Conservation (phyloP, 768 basidiomycete species). For the Leccinum broughii region DNA sequence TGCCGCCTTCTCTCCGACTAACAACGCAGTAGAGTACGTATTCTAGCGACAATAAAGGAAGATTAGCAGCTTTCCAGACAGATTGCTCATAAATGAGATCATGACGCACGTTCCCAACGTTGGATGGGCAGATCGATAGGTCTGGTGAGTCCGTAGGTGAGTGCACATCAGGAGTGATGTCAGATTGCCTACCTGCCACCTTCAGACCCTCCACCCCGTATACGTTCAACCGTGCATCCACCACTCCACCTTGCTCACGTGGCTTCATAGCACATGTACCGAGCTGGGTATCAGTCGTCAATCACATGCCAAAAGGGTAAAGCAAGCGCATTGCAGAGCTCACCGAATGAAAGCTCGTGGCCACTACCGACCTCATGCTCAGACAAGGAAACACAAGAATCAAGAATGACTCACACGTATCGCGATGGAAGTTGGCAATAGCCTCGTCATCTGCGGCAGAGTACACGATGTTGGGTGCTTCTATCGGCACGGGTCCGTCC, state of each 20-base stretch:
- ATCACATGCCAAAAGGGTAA: too few relatives aligned
- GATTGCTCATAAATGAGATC: too few relatives aligned
- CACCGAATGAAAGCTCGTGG: background rate
- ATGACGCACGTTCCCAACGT: constrained; percentile 24
- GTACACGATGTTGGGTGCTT: background rate
- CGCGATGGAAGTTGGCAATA: background rate
- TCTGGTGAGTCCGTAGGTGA: constrained; percentile 20
- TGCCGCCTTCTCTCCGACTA: constrained; percentile 63
- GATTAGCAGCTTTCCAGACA: background rate
- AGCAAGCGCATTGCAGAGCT: background rate
- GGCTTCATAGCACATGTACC: constrained; percentile 55
- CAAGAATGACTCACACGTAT: background rate
- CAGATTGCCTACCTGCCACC: constrained; percentile 14
- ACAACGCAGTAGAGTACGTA: constrained; percentile 44
- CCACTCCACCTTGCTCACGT: constrained; percentile 10
- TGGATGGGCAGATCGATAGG: constrained; percentile 37
- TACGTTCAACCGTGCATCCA: constrained; percentile 15
- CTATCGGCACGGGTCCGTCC: constrained; percentile 16
- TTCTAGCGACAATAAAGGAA: constrained; percentile 24
- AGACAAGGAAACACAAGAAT: background rate
- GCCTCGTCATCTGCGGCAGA: background rate
- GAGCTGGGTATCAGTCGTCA: too few relatives aligned
- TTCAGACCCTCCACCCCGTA: constrained; percentile 15
- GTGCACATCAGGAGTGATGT: background rate
- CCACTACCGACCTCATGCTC: background rate